Evolutionary conservation across 1,284 basidiomycete genomes (phyloP), one percentile per base, ranked within the genome.

Genomic region (Crucibulum parvulum): DNA sequence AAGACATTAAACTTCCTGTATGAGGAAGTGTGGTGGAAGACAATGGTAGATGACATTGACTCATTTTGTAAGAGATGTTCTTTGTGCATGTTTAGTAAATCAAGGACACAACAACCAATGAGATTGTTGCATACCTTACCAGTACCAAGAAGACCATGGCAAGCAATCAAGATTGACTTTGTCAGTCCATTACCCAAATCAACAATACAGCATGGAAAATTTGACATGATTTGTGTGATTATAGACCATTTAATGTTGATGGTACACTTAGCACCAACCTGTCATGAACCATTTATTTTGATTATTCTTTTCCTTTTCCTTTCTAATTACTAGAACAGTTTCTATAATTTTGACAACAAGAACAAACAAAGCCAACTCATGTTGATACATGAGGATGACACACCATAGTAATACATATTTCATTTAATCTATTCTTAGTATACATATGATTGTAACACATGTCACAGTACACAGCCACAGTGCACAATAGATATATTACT

Each of bases 101-200:
- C 69, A 0, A 52, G 41, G 2, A 74, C 63, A 36, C 70, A 75
- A 36, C 61, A 59, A 45, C 72, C 74, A 0, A 74, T 65, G 52
- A 76, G 80, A 1, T 50, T 75, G 1, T 61, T 80, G 2, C 64
- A 76, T 24, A 66, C 75, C 0, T 65, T 79, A 0, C 36, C 56
- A 4, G 63, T 77, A 1, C 75, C 78, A 0, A 51, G 39, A 0
- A 15, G 60, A 2, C 75, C 76, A 7, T 80, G 78, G 75, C 66
- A 75, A 34, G 48, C 65, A 2, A 72, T 83, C 1, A 74, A 75
- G 0, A 72, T 83, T 7, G 80, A 83, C 51, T 81, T 82, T 54
- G 72, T 83, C 0, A 77, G 80, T 4, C 77, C 75, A 0, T 61
- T 84, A 2, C 80, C 75, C 0, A 36, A 61, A 4, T 76, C 74